Conservation (phyloP, 441 rosid species). For the Erysimum cheiri region DNA sequence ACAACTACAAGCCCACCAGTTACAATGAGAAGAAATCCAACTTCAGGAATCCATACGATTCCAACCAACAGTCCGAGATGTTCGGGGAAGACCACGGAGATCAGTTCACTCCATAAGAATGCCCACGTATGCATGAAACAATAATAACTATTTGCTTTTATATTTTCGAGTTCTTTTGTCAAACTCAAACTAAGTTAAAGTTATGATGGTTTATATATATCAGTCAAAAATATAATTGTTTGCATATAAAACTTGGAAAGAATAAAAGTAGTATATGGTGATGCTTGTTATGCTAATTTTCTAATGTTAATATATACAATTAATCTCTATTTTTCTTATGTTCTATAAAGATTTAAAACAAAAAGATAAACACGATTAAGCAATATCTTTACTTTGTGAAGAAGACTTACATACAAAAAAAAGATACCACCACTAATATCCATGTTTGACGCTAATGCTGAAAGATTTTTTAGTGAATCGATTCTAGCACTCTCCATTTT, state of each 20-base stretch:
- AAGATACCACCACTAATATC: background rate
- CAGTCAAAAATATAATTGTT: background rate
- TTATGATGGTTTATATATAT: constrained; percentile 13
- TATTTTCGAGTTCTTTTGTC: background rate
- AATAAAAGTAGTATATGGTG: background rate
- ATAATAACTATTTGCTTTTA: background rate
- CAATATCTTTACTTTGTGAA: background rate
- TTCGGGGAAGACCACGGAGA: constrained; percentile 28
- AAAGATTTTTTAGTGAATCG: too few species aligned
- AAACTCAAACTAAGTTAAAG: background rate
- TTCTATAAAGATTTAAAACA: background rate
- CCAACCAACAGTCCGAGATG: constrained; percentile 27
- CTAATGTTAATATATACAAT: constrained; percentile 5
- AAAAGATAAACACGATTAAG: background rate
- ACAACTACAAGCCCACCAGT: constrained; percentile 31
- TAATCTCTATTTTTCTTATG: background rate
- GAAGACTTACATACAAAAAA: too few species aligned
- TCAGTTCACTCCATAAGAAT: constrained; percentile 33
- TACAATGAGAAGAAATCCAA: constrained; percentile 19
- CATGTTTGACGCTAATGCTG: too few species aligned
- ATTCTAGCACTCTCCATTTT: too few species aligned
- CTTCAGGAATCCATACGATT: constrained; percentile 26
- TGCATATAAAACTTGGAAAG: constrained; percentile 20
- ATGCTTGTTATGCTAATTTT: constrained; percentile 4
- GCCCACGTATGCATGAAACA: background rate